These are phyloP conservation scores for Exophiala sideris DNA, from an alignment of 2,329 filamentous ascomycete species.

Conservation along the genomic window DNA sequence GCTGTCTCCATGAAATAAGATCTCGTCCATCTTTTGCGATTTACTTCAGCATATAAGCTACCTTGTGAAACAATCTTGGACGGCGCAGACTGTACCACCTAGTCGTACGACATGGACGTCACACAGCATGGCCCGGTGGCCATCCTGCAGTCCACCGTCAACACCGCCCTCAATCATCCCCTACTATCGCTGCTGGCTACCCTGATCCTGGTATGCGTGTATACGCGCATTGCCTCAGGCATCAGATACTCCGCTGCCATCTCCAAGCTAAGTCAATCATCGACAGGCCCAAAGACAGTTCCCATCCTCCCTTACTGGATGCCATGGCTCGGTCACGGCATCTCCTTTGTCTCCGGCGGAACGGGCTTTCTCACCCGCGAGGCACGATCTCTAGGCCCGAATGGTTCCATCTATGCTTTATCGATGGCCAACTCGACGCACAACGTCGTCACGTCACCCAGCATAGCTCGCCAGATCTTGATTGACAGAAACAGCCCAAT, in stretches of 20 bases:
- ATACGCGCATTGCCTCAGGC: conserved; percentile 39
- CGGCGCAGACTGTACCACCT: too few relatives aligned
- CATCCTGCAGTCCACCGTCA: conserved; percentile 6
- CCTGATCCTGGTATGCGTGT: conserved; percentile 31
- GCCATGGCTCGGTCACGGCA: conserved; percentile 55
- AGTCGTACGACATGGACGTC: background rate
- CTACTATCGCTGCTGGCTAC: conserved; percentile 2
- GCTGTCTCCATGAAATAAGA: too few relatives aligned
- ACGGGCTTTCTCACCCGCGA: conserved; percentile 6
- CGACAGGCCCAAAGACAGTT: conserved; percentile 37
- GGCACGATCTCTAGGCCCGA: conserved; percentile 16
- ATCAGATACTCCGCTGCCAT: conserved; percentile 29
- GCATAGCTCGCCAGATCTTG: conserved; percentile 43
- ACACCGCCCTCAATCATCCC: conserved; percentile 7
- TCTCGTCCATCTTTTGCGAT: too few relatives aligned
- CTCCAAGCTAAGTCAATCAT: conserved; percentile 23
- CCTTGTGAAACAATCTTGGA: too few relatives aligned
- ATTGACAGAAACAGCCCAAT: conserved; percentile 29
- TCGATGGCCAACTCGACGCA: conserved; percentile 43
- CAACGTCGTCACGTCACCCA: conserved; percentile 49
- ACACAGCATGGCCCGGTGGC: background rate
- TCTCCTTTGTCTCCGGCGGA: conserved; percentile 39
- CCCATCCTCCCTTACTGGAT: conserved; percentile 58
- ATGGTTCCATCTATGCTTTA: conserved; percentile 20
- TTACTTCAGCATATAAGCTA: too few relatives aligned